A percentile compares a stretch with the other conserved stretches of the same genome.
phyloP scores from a whole-genome alignment of 345 rosid species.

The Eucalyptus sp. region DNA sequence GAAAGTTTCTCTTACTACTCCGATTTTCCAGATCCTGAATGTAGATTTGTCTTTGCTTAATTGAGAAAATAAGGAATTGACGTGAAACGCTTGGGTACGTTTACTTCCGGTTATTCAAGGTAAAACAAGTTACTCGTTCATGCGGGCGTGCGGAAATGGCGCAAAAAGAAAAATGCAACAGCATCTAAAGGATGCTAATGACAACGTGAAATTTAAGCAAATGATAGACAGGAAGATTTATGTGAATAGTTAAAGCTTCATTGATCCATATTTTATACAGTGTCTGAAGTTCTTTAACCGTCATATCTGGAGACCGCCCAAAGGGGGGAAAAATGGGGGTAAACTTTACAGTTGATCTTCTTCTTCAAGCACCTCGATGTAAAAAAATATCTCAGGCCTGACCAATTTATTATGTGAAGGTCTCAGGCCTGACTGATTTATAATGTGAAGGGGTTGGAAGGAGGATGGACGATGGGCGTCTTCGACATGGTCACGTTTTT shows the following conservation, averaged over 20 bases:
- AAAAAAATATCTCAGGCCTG: neutral
- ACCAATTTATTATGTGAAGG: constrained; percentile 43
- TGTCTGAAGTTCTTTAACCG: neutral
- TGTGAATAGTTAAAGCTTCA: neutral
- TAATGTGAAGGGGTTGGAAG: constrained; percentile 50
- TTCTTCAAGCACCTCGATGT: neutral
- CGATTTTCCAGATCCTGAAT: neutral
- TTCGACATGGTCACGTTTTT: constrained; percentile 53
- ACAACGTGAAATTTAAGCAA: neutral
- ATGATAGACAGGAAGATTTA: neutral
- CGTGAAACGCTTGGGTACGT: neutral
- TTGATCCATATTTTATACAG: neutral
- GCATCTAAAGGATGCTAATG: neutral
- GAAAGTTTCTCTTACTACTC: neutral
- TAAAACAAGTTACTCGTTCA: neutral
- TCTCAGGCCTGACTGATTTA: constrained; percentile 5
- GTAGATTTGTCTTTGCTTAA: neutral
- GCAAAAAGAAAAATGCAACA: neutral
- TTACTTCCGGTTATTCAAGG: neutral
- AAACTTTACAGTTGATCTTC: neutral
- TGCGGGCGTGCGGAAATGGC: neutral
- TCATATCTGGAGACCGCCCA: neutral
- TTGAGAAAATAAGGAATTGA: neutral
- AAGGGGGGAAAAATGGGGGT: neutral
- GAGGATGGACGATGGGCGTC: constrained; percentile 45